Conservation (phyloP, 2,329 filamentous ascomycete genomes). For the Albifimbria verrucaria region DNA sequence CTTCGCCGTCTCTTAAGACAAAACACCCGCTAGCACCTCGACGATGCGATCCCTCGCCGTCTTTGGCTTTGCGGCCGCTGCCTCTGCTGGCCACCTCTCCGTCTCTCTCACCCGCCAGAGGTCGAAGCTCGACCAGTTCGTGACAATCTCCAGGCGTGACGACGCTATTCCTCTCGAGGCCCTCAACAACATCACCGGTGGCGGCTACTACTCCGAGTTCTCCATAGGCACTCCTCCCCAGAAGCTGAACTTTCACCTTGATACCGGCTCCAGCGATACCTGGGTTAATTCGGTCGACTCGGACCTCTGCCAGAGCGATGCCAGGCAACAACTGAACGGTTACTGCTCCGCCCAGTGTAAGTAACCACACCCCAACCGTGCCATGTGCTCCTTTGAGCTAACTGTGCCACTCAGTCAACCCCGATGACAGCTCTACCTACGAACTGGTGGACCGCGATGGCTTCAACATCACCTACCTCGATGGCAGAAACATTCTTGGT, state of each 20-base stretch:
- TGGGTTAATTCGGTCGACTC: slow-evolving; percentile 61
- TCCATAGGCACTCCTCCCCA: slow-evolving; percentile 58
- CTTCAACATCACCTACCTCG: slow-evolving; percentile 62
- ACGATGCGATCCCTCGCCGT: slow-evolving; percentile 16
- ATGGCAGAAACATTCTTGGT: slow-evolving; percentile 50
- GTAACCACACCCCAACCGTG: slow-evolving; percentile 10
- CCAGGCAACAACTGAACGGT: slow-evolving; percentile 32
- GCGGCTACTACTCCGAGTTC: slow-evolving; percentile 55
- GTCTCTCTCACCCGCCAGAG: slow-evolving; percentile 13
- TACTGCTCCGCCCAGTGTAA: slow-evolving; percentile 34
- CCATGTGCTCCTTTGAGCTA: background rate
- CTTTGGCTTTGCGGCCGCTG: slow-evolving; percentile 11
- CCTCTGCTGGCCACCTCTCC: slow-evolving; percentile 20
- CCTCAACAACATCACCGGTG: slow-evolving; percentile 52
- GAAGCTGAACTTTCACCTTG: slow-evolving; percentile 50
- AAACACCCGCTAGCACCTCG: too few species aligned
- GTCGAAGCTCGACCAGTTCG: slow-evolving; percentile 7
- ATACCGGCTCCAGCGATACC: slow-evolving; percentile 62
- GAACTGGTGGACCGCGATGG: slow-evolving; percentile 34
- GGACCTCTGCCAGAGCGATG: slow-evolving; percentile 48
- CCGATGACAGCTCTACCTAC: slow-evolving; percentile 45
- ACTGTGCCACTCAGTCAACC: slow-evolving; percentile 28
- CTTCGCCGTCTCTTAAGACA: too few species aligned
- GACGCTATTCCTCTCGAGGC: slow-evolving; percentile 30
- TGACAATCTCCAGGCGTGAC: slow-evolving; percentile 20